Conservation (phyloP, 805 yeast species). For the Hanseniaspora hatyaiensis region DNA sequence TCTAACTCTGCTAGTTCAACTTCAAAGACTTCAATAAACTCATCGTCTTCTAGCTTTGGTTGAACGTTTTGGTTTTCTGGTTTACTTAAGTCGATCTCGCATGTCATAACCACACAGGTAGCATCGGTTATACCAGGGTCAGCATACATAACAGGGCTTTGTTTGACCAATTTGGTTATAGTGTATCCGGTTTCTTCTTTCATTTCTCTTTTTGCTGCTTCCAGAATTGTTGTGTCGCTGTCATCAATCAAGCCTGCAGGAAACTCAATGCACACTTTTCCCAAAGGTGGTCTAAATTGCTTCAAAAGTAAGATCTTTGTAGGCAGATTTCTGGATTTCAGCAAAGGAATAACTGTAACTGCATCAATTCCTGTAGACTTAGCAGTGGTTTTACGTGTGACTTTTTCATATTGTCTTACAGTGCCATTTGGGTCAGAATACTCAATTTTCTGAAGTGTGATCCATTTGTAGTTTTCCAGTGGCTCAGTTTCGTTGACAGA, state of each 20-base stretch:
- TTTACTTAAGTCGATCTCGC: constrained; percentile 59
- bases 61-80: constrained; percentile 57
- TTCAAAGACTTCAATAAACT: constrained; percentile 79
- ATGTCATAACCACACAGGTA: constrained; percentile 65
- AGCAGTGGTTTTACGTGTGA: constrained; percentile 65
- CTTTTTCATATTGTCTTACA: constrained; percentile 80
- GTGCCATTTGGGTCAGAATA: constrained; percentile 65
- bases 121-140: constrained; percentile 91
- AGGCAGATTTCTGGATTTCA: constrained; percentile 41
- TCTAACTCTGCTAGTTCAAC: constrained; percentile 53
- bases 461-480: constrained; percentile 50
- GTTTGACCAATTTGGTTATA: constrained; percentile 46
- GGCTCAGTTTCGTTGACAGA: constrained; percentile 24
- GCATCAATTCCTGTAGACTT: constrained; percentile 59
- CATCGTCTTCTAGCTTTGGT: constrained; percentile 76
- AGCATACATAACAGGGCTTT: constrained; percentile 44
- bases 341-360: constrained; percentile 73
- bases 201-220: constrained; percentile 78
- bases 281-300: constrained; percentile 89
- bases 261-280: constrained; percentile 77
- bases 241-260: constrained; percentile 95
- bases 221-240: constrained; percentile 51
- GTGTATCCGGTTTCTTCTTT: constrained; percentile 83
- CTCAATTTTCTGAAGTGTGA: constrained; percentile 51
- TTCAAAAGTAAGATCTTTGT: constrained; percentile 57